Percentiles rank a stretch among this genome's conserved stretches.
Evolutionary conservation across 176 grass and related monocot species (phyloP).

Genomic region (Triticum urartu): DNA sequence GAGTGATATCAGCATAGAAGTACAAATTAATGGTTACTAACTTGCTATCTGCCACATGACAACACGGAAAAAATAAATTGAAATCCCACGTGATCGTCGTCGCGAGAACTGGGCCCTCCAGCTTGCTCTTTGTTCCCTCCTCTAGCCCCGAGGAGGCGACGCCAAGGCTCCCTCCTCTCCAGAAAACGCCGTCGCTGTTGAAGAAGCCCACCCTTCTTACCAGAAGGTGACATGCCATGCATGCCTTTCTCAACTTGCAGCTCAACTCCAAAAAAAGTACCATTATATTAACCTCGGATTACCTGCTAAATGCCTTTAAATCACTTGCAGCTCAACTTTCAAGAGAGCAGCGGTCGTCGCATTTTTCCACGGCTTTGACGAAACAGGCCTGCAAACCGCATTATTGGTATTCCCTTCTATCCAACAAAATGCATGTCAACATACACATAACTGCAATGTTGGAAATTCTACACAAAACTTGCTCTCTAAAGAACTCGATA

Average conservation of each 20-base stretch:
- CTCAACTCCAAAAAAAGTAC: not conserved
- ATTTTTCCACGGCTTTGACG: slow-evolving; percentile 61
- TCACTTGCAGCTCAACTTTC: slow-evolving; percentile 61
- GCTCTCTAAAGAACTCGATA: not conserved
- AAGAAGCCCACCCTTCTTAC: slow-evolving; percentile 40
- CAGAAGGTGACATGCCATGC: slow-evolving; percentile 42
- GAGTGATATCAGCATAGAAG: slow-evolving; percentile 43
- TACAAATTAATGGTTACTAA: not conserved
- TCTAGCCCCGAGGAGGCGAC: slow-evolving; percentile 22
- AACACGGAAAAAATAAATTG: not conserved
- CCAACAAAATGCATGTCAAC: not conserved
- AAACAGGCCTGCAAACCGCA: slow-evolving; percentile 49
- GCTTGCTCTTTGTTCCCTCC: slow-evolving; percentile 40
- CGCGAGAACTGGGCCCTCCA: slow-evolving; percentile 25
- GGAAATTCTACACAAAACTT: not conserved
- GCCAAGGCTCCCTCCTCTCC: slow-evolving; percentile 38
- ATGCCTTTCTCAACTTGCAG: not conserved
- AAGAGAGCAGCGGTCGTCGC: slow-evolving; percentile 41
- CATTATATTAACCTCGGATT: not conserved
- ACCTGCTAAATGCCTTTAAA: slow-evolving; percentile 10
- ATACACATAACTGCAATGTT: not conserved
- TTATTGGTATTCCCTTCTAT: slow-evolving; percentile 47
- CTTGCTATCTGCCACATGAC: not conserved
- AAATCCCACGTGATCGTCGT: too few relatives aligned
- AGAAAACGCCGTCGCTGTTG: slow-evolving; percentile 40